These are phyloP conservation scores for Biancaea sappan DNA, from an alignment of 306 rosid species.

Conservation along the genomic window DNA sequence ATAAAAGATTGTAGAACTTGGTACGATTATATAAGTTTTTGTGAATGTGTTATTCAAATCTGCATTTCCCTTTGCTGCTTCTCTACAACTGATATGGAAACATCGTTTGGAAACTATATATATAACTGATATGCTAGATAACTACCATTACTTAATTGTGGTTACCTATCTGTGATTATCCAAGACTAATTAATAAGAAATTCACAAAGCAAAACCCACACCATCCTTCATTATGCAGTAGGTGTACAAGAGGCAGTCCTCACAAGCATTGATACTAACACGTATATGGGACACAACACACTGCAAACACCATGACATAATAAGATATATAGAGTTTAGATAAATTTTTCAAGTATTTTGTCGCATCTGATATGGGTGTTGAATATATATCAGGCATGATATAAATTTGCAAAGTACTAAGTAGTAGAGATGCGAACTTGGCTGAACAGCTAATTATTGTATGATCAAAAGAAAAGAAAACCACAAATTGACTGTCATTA, in stretches of 20 bases:
- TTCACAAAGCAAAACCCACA: background rate
- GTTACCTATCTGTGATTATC: constrained; percentile 5
- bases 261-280: too few relatives aligned
- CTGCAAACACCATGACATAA: too few relatives aligned
- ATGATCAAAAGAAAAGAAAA: background rate
- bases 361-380: too few relatives aligned
- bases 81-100: background rate
- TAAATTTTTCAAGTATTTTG: too few relatives aligned
- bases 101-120: background rate
- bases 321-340: too few relatives aligned
- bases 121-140: background rate
- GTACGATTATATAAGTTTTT: constrained; percentile 7
- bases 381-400: too few relatives aligned
- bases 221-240: background rate
- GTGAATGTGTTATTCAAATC: background rate
- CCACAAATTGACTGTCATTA: background rate
- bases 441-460: background rate
- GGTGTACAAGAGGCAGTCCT: background rate
- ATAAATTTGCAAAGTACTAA: background rate
- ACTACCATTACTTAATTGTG: constrained; percentile 4
- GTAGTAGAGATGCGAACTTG: background rate
- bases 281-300: too few relatives aligned
- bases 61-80: constrained; percentile 4
- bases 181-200: background rate
- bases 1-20: background rate